Evolutionary conservation across 495 filamentous ascomycete species (phyloP), one percentile per base, ranked within the genome.

Genomic region (Lasiosphaeriaceae sp.): DNA sequence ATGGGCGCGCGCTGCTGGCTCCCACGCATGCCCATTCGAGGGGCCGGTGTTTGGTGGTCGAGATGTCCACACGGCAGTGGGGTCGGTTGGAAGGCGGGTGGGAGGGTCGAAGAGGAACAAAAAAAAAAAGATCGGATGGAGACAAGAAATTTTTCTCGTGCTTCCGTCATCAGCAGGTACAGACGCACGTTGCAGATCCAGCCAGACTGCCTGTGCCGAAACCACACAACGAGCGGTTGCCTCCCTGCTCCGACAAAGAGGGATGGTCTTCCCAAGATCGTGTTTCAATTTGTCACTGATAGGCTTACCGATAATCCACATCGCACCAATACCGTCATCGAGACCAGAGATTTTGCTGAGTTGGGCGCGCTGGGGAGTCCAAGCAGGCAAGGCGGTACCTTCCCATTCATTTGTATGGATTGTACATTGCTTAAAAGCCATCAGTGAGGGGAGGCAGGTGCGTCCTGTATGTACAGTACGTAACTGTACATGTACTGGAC

Each of bases 111-210:
- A 46, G 14, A 24, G 41, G 22, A 54, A 21, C 7, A 14, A 19
- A 19, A 31, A 29, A 54, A 29, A 46, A 8, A 46, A 14, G 35
- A 31, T 31, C 21, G 16, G 39, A 43, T 3, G 39, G 39, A 17
- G 39, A 2, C 5, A 53, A 23, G 45, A 54, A 47, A 54, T 46
- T 54, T n/a, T 54, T 47, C n/a, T 47, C 43, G 37, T 54, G 39
- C 37, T 24, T 46, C 19, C n/a, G 39, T 54, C 39, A 26, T 47
- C 52, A 21, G 39, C 52, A 47, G 52, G 52, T 54, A 31, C 52
- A 31, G 37, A 20, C 46, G 52, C 52, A 47, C 52, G n/a, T 54
- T 46, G 34, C 35, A 54, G 52, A 54, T 54, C 52, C 43, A 45
- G 52, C 52, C 24, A 45, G 52, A 16, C 39, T 43, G 34, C 37